Base-by-base conservation (phyloP, 1,284 basidiomycete genomes). In the Ganoderma sp. region DNA sequence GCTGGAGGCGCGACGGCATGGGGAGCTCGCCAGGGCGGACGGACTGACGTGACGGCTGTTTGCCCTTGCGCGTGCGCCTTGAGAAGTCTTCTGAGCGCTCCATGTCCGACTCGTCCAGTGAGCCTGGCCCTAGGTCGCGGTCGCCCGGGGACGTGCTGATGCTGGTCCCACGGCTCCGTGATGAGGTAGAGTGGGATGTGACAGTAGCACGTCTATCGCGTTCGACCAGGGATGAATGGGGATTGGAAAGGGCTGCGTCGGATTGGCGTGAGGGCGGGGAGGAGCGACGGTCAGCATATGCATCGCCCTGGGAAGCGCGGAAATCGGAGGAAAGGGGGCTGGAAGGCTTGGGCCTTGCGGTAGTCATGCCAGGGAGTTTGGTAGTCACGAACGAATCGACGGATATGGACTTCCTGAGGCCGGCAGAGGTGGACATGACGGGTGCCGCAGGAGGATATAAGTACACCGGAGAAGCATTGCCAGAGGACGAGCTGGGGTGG, bases 371-470 rank as follows among this genome's bases (percentile, higher is more conserved):
- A 50, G 78, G 81, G 67, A 80, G 84, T 69, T 80, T 82, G 74
- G 84, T 81, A 57, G 79, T 80, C 61, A 86, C 84, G 77, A 92
- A 90, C 10, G 91, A 93, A 78, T 93, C 91, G 68, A 88, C 90
- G 32, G 91, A 93, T 69, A 90, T 79, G 32, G 90, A 90, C 79
- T 92, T 92, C 72, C 89, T 84, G 64, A 92, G 84, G 69, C 75
- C 80, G 65, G 81, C 79, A 34, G 83, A 76, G 34, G 72, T 78
- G 67, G 68, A 73, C 57, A 78, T 66, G 14, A 74, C 67, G 41
- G 73, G 71, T 57, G 73, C 64, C 19, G 73, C 69, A 32, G 71
- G 69, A 28, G 75, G 69, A 57, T 75, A 74, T 54, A 73, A 68
- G 67, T 73, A 69, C 64, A 68, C 73, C 19, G 69, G 70, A 41